Percentiles rank a stretch among this genome's conserved stretches.
These are phyloP conservation scores for Verticillium alfalfae DNA, from an alignment of 2,329 filamentous ascomycete species.

Conservation along the genomic window DNA sequence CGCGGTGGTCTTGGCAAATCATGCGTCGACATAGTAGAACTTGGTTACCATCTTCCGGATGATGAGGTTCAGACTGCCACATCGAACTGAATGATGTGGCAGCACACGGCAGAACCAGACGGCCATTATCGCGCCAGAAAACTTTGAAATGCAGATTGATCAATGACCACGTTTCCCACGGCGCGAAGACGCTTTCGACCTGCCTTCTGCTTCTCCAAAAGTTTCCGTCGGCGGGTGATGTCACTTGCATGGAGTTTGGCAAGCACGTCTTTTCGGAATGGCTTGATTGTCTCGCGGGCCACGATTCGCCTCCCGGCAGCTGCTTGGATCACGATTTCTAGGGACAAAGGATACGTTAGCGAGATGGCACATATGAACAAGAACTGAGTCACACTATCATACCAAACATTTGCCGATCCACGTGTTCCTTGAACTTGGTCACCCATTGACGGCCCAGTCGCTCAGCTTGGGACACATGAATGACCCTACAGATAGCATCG, in stretches of 20 bases:
- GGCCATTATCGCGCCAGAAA: slow-evolving; percentile 70
- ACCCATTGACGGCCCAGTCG: slow-evolving; percentile 84
- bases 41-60: slow-evolving; percentile 33
- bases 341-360: background rate
- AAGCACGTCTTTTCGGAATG: slow-evolving; percentile 91
- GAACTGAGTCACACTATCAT: slow-evolving; percentile 1
- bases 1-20: slow-evolving; percentile 29
- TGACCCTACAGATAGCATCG: slow-evolving; percentile 86
- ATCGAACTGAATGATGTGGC: background rate
- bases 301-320: slow-evolving; percentile 77
- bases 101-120: background rate
- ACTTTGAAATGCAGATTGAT: slow-evolving; percentile 90
- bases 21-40: slow-evolving; percentile 24
- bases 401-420: slow-evolving; percentile 89
- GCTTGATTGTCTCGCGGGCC: slow-evolving; percentile 90
- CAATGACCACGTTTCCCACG: slow-evolving; percentile 90
- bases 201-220: slow-evolving; percentile 95
- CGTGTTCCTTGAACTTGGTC: slow-evolving; percentile 92
- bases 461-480: slow-evolving; percentile 77
- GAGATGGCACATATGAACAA: background rate
- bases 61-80: slow-evolving; percentile 10
- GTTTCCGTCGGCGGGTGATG: slow-evolving; percentile 72
- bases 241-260: slow-evolving; percentile 91
- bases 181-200: slow-evolving; percentile 81
- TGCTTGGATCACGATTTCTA: slow-evolving; percentile 89